Evolutionary conservation across 345 rosid genomes (phyloP).

Genomic region (Arabis alpina): DNA sequence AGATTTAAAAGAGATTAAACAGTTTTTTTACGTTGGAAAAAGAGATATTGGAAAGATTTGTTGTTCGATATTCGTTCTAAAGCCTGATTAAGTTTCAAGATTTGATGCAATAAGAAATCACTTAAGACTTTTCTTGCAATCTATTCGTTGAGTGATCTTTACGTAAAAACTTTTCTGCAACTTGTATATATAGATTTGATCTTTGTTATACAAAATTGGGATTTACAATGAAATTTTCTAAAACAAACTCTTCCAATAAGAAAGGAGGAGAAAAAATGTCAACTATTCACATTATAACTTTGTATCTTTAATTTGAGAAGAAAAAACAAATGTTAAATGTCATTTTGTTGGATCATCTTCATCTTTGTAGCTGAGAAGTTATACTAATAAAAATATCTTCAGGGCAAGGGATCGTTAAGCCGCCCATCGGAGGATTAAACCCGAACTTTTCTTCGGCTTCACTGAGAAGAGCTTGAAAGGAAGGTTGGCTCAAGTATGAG

Average conservation of each 20-base stretch:
- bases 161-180: background rate
- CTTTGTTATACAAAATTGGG: background rate
- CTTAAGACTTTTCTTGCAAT: background rate
- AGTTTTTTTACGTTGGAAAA: constrained; percentile 32
- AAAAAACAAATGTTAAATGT: background rate
- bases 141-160: constrained; percentile 7
- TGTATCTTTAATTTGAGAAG: background rate
- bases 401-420: constrained; percentile 55
- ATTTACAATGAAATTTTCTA: background rate
- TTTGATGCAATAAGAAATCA: constrained; percentile 5
- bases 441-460: constrained; percentile 58
- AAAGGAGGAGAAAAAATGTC: constrained; percentile 1
- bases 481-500: constrained; percentile 47
- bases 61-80: constrained; percentile 35
- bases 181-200: constrained; percentile 1
- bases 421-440: constrained; percentile 53
- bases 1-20: background rate
- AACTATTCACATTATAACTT: constrained; percentile 4
- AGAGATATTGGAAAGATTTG: background rate
- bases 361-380: constrained; percentile 42
- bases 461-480: constrained; percentile 49
- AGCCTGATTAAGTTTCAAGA: constrained; percentile 16
- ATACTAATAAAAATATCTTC: constrained; percentile 48
- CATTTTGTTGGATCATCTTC: constrained; percentile 10
- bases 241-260: background rate